Evolutionary conservation across 2,329 filamentous ascomycete genomes (phyloP), one percentile per base, ranked within the genome.

Genomic region (Stemphylium lycopersici): DNA sequence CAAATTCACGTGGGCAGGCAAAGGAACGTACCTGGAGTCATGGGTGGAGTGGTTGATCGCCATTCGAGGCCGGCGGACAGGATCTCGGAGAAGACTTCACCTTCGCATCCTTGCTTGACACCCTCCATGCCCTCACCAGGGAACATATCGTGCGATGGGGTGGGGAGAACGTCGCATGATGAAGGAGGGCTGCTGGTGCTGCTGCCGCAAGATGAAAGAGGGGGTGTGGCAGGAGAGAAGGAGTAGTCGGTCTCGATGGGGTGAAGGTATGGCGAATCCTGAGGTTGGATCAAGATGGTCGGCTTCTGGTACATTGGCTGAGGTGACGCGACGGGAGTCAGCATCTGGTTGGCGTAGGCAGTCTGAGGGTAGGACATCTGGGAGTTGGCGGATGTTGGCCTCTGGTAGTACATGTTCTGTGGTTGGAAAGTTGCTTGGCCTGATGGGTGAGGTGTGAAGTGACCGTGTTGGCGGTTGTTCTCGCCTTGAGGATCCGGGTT

Each of bases 141-240:
- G 34, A 90, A 90, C 78, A 91, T 91, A 59, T 88, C 87, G 77
- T 91, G 90, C 74, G 93, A 81, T 2, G 92, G 91, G n/a, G 91
- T 96, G 60, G 90, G 88, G 53, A 96, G 78, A 61, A 91, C 79
- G 59, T 92, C 90, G 72, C 83, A 88, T 76, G 84, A 88, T 43
- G 84, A 89, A 46, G 83, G 84, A 26, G 93, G 91, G 82, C 91
- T 96, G 80, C 90, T 91, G 69, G 91, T 89, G 52, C 85, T 87
- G 81, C 92, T 96, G 63, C 90, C 89, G 26, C 91, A 89, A 2
- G 90, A 88, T 20, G 93, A 96, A 67, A 97, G 83, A 40, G 92
- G 90, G 43, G 93, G 93, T 16, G 93, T 97, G 6, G 91, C 87
- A 31, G 93, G 93, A 71, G 90, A 91, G 77, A 88, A 90, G 26